Conservation (phyloP, 2,329 filamentous ascomycete species). For the Stachybotrys chartarum region DNA sequence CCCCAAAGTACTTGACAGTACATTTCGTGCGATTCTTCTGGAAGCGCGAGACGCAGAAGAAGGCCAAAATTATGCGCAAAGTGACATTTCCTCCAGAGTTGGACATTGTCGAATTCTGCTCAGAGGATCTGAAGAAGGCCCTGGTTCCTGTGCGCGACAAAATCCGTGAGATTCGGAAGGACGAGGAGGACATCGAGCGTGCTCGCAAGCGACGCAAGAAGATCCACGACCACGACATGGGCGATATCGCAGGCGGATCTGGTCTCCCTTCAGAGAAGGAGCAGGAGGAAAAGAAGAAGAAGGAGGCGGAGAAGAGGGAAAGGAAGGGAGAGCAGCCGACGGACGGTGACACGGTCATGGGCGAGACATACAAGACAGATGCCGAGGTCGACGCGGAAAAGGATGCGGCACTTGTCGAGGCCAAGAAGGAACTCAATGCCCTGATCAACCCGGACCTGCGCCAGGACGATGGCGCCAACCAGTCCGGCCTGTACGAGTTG, state of each 20-base stretch:
- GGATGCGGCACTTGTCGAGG: conserved; percentile 62
- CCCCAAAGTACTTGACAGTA: conserved; percentile 92
- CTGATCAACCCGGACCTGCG: conserved; percentile 70
- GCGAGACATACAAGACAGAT: conserved; percentile 76
- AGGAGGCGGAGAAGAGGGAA: conserved; percentile 41
- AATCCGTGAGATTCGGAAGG: conserved; percentile 89
- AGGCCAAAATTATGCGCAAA: conserved; percentile 99
- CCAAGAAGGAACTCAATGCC: conserved; percentile 81
- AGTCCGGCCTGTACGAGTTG: conserved; percentile 91
- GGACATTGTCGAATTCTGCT: conserved; percentile 91
- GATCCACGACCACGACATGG: conserved; percentile 38
- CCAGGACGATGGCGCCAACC: conserved; percentile 77
- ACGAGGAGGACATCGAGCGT: conserved; percentile 87
- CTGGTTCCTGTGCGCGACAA: conserved; percentile 92
- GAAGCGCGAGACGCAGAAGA: conserved; percentile 92
- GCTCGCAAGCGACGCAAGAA: conserved; percentile 86
- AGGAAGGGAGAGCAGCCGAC: conserved; percentile 21
- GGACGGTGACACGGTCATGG: conserved; percentile 68
- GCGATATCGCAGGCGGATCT: conserved; percentile 37
- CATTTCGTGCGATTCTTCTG: conserved; percentile 99
- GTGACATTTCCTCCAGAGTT: conserved; percentile 93
- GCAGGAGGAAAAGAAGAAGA: conserved; percentile 39
- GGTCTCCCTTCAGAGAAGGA: conserved; percentile 44
- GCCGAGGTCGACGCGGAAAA: conserved; percentile 86
- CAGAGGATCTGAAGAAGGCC: conserved; percentile 75